A percentile compares a stretch with the other conserved stretches of the same genome.
These are phyloP conservation scores for Alopecurus myosuroides DNA, from an alignment of 176 grass and related monocot species.

Conservation along the genomic window DNA sequence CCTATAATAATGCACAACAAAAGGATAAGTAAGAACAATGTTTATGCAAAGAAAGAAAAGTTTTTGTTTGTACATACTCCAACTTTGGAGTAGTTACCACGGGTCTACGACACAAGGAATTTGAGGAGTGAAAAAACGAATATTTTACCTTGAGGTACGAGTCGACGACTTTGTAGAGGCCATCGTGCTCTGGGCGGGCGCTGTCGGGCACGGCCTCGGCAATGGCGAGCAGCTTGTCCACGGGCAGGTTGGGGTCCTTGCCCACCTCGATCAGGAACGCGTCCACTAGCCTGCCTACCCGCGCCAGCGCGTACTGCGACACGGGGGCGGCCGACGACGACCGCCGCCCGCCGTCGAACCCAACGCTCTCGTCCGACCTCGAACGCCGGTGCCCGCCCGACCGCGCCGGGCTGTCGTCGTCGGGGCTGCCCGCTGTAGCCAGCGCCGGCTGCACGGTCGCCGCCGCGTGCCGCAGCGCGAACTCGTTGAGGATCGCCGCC, in stretches of 20 bases:
- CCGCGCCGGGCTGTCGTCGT: conserved; percentile 38
- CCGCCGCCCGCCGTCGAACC: conserved; percentile 64
- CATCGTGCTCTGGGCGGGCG: conserved; percentile 69
- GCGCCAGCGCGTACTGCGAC: conserved; percentile 52
- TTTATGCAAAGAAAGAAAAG: background rate
- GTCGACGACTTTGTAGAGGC: conserved; percentile 85
- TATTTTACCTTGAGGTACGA: conserved; percentile 76
- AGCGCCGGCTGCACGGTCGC: background rate
- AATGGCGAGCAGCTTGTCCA: conserved; percentile 74
- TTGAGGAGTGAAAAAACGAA: background rate
- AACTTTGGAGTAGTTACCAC: background rate
- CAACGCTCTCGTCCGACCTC: conserved; percentile 70
- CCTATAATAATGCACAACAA: conserved; percentile 23
- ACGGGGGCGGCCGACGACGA: conserved; percentile 67
- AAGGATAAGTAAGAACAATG: background rate
- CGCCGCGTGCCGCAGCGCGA: conserved; percentile 55
- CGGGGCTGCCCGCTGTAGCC: conserved; percentile 29
- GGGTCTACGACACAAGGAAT: background rate
- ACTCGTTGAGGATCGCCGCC: conserved; percentile 65
- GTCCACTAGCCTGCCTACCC: conserved; percentile 72
- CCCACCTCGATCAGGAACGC: conserved; percentile 64
- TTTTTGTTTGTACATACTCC: background rate
- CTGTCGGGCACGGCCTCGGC: conserved; percentile 77
- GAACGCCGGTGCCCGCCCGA: conserved; percentile 61
- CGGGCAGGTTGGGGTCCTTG: conserved; percentile 59